Percentiles rank a stretch among this genome's conserved stretches.
Evolutionary conservation across 257 asterid genomes (phyloP).

Genomic region (Fraxinus quadrangulata): DNA sequence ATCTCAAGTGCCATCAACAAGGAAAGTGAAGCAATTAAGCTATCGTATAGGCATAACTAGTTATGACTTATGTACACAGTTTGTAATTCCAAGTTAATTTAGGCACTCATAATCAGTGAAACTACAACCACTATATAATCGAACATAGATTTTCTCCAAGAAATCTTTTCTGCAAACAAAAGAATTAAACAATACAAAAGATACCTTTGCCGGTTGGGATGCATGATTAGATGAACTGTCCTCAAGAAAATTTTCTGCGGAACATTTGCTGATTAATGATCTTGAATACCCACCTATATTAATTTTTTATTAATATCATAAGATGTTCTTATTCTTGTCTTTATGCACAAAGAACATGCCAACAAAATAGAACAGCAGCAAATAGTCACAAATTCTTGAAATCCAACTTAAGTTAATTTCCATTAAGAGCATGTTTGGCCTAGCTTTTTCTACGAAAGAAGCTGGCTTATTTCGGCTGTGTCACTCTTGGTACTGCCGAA

Average conservation of each 20-base stretch:
- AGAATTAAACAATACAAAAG: slow-evolving; percentile 8
- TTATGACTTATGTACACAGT: not conserved
- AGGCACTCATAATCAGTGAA: not conserved
- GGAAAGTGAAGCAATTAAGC: not conserved
- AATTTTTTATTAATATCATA: not conserved
- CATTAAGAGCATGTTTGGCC: not conserved
- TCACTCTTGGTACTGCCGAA: not conserved
- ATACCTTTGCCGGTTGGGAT: slow-evolving; percentile 46
- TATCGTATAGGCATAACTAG: not conserved
- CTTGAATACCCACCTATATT: slow-evolving; percentile 45
- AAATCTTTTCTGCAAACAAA: not conserved
- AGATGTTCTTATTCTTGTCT: not conserved
- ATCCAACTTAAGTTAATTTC: slow-evolving; percentile 37
- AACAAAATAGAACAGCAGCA: not conserved
- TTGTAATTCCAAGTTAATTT: not conserved
- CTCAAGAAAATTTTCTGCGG: slow-evolving; percentile 31
- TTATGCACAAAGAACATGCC: not conserved
- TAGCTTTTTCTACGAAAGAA: not conserved
- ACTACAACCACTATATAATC: not conserved
- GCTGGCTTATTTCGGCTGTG: not conserved
- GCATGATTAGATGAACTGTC: slow-evolving; percentile 36
- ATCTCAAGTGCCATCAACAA: not conserved
- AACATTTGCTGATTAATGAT: slow-evolving; percentile 37
- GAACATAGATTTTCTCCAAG: not conserved
- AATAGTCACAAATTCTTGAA: slow-evolving; percentile 20